Conservation (phyloP, 176 grass and related monocot genomes). For the Carex pumila region DNA sequence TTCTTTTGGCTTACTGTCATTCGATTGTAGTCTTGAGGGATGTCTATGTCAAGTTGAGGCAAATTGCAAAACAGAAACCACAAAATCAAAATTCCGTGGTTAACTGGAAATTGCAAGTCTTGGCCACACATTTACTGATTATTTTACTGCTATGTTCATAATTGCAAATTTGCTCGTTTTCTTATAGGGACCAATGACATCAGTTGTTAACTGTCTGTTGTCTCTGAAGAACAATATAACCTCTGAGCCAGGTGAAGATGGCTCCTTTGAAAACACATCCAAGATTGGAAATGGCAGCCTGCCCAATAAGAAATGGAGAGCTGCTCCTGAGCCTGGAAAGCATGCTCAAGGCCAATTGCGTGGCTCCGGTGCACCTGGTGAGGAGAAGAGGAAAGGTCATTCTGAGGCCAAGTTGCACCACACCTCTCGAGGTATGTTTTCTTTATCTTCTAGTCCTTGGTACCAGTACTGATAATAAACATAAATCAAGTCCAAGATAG, state of each 20-base stretch:
- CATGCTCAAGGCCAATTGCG: conserved; percentile 23
- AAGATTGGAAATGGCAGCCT: conserved; percentile 23
- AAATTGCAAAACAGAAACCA: not conserved
- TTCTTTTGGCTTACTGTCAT: not conserved
- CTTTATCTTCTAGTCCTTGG: conserved; percentile 24
- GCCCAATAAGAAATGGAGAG: conserved; percentile 43
- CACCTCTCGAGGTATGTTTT: conserved; percentile 38
- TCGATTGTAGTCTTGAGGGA: not conserved
- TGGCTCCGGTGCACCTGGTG: conserved; percentile 25
- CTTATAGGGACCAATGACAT: conserved; percentile 62
- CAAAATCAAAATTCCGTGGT: not conserved
- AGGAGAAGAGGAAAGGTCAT: conserved; percentile 45
- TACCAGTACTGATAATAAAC: conserved; percentile 1
- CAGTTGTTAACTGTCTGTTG: conserved; percentile 79
- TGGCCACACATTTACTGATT: conserved; percentile 21
- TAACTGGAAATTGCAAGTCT: conserved; percentile 4
- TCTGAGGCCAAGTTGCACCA: conserved; percentile 40
- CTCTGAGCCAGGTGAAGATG: conserved; percentile 31
- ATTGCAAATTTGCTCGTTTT: not conserved
- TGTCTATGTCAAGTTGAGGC: not conserved
- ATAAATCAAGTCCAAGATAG: not conserved
- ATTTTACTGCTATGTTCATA: not conserved
- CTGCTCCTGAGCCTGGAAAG: conserved; percentile 31
- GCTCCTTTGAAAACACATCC: conserved; percentile 21
- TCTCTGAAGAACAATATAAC: conserved; percentile 63